These are phyloP conservation scores for Trichoderma orchidacearum DNA, from an alignment of 495 filamentous ascomycete genomes.

Conservation along the genomic window DNA sequence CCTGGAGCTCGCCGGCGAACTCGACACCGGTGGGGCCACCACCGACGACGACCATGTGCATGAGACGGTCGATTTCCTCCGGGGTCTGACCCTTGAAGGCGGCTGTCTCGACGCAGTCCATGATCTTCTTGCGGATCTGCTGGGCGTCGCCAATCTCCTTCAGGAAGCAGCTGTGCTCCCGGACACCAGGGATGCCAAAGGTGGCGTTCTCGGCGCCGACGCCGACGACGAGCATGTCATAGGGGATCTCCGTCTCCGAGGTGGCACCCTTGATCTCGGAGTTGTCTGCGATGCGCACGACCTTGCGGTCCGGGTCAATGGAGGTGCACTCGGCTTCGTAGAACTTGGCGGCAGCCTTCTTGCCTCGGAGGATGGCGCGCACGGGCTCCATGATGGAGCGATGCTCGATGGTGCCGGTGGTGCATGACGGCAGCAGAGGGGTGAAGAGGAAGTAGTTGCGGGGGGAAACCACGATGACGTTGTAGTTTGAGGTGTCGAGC, in stretches of 20 bases:
- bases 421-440: slow-evolving; percentile 90
- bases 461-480: slow-evolving; percentile 90
- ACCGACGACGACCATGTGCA: slow-evolving; percentile 99
- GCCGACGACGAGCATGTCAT: slow-evolving; percentile 95
- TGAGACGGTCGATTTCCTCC: slow-evolving; percentile 81
- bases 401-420: slow-evolving; percentile 93
- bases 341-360: slow-evolving; percentile 82
- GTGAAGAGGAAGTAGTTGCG: slow-evolving; percentile 99
- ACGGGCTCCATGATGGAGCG: slow-evolving; percentile 99
- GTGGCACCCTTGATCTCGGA: slow-evolving; percentile 84
- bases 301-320: slow-evolving; percentile 84
- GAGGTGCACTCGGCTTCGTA: slow-evolving; percentile 98
- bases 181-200: slow-evolving; percentile 92
- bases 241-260: slow-evolving; percentile 76
- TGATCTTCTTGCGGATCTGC: slow-evolving; percentile 91
- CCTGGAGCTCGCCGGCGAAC: slow-evolving; percentile 94
- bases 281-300: slow-evolving; percentile 78
- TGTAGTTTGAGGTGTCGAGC: slow-evolving; percentile 96
- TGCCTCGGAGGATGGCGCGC: slow-evolving; percentile 84
- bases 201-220: slow-evolving; percentile 98
- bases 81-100: slow-evolving; percentile 94
- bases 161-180: slow-evolving; percentile 91
- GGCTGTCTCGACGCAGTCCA: slow-evolving; percentile 98
- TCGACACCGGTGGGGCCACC: slow-evolving; percentile 97
- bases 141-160: slow-evolving; percentile 96